Evolutionary conservation across 257 asterid species (phyloP).

Genomic region (Eustoma russellianum): DNA sequence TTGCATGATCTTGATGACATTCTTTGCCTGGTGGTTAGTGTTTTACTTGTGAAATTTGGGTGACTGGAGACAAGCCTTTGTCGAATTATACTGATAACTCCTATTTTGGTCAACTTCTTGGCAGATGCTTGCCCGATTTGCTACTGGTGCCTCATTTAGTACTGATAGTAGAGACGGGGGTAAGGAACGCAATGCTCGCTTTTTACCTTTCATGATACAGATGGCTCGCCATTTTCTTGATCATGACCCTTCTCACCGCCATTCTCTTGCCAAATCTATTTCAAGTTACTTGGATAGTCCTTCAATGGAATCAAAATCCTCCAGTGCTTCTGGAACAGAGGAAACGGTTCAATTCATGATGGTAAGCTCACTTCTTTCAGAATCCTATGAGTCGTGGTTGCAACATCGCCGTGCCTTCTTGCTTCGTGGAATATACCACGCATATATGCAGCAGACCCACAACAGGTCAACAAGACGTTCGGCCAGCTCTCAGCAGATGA

Average conservation of each 20-base stretch:
- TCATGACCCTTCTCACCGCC: constrained; percentile 72
- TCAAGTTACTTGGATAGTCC: constrained; percentile 57
- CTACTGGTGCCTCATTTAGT: constrained; percentile 88
- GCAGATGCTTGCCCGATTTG: constrained; percentile 99
- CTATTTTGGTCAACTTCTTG: constrained; percentile 5
- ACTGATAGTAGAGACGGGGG: constrained; percentile 94
- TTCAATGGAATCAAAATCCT: constrained; percentile 39
- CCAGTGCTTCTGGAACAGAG: constrained; percentile 59
- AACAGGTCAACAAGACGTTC: constrained; percentile 44
- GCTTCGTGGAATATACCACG: constrained; percentile 87
- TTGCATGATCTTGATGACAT: neutral
- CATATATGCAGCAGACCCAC: constrained; percentile 72
- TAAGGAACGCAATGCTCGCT: constrained; percentile 83
- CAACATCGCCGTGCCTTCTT: constrained; percentile 71
- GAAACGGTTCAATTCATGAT: constrained; percentile 98
- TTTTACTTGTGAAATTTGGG: neutral
- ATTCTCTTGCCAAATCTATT: constrained; percentile 54
- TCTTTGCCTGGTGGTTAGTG: neutral
- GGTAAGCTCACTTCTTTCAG: constrained; percentile 89
- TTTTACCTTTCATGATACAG: constrained; percentile 86
- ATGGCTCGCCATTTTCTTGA: constrained; percentile 90
- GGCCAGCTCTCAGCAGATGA: constrained; percentile 16
- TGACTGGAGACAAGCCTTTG: neutral
- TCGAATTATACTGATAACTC: neutral
- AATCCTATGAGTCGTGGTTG: constrained; percentile 88